Conservation (phyloP, 768 basidiomycete species). For the Russula dissimulans region DNA sequence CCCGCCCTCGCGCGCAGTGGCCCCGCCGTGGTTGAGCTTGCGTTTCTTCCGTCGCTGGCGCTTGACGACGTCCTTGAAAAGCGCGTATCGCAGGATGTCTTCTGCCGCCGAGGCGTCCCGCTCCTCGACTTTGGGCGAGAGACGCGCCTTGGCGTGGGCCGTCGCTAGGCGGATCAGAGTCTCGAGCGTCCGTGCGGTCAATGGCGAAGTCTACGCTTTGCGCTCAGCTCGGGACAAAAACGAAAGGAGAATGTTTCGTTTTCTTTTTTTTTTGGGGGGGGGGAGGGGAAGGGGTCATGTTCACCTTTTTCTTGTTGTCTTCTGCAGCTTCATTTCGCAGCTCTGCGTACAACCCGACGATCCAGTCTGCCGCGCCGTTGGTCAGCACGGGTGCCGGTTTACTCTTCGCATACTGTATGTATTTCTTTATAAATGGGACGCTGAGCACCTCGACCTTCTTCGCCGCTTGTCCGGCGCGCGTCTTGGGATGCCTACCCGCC, state of each 20-base stretch:
- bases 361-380: constrained; percentile 89
- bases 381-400: constrained; percentile 77
- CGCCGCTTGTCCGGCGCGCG: constrained; percentile 39
- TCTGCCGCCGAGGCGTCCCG: constrained; percentile 86
- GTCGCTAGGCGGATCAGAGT: constrained; percentile 97
- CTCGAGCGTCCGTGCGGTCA: constrained; percentile 97
- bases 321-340: constrained; percentile 90
- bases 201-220: constrained; percentile 71
- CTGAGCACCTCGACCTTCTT: constrained; percentile 81
- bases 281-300: neutral
- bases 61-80: constrained; percentile 95
- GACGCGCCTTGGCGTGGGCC: constrained; percentile 92
- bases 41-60: constrained; percentile 74
- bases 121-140: constrained; percentile 77
- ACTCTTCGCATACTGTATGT: constrained; percentile 94
- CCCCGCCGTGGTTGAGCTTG: constrained; percentile 67
- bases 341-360: constrained; percentile 85
- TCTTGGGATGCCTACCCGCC: constrained; percentile 34
- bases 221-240: too few relatives aligned
- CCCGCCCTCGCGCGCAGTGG: constrained; percentile 30
- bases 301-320: constrained; percentile 78
- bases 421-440: constrained; percentile 95
- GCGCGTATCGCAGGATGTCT: constrained; percentile 90
- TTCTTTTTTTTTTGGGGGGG: too few relatives aligned
- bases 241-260: too few relatives aligned